Base-by-base conservation (phyloP, 768 basidiomycete species). In the Clavaria fumosa region DNA sequence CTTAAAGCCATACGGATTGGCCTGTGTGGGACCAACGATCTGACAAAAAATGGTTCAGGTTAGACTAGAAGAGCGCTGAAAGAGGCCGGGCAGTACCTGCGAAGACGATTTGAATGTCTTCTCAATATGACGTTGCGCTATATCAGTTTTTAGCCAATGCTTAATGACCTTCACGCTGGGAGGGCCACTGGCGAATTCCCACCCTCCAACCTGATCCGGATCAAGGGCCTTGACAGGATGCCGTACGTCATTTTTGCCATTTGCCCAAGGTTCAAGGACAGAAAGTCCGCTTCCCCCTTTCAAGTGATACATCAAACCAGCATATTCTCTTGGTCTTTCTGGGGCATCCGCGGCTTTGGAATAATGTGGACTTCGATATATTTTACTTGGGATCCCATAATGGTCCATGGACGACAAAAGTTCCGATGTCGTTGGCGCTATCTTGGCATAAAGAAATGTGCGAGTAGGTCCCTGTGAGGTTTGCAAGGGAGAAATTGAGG, bases 341-440 rank as follows among this genome's bases (percentile, higher is more conserved):
- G 88, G 79, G 0, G 77, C 67, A 51, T 97, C 93, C 3, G 47
- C 46, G 17, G 65, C 63, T 35, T 71, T 69, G 4, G 84, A 86
- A 50, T 86, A 99, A 55, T 70, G 78, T 0, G 91, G 83, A n/a
- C 69, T 60, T 31, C 66, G 72, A 55, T 95, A 91, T 17, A 81
- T 53, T 45, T 71, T 75, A 32, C 51, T 57, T 3, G 74, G 68
- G 5, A 83, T 52, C 15, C 63, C 65, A 45, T 69, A 56, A 0
- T 52, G 48, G 22, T 66, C 62, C 10, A 76, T 39, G 32, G 61
- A 66, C 5, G 52, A 50, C 4, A 66, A 39, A 0, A 82, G 56
- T 9, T 70, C 58, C 3, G 63, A 57, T 4, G 59, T 33, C 4
- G 69, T 56, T 2, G 81, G 82, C 0, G 79, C 72, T 7, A 50